A percentile compares a stretch with the other conserved stretches of the same genome.
Conservation (phyloP, 352 stramenopile species). For the Phytophthora quininea region DNA sequence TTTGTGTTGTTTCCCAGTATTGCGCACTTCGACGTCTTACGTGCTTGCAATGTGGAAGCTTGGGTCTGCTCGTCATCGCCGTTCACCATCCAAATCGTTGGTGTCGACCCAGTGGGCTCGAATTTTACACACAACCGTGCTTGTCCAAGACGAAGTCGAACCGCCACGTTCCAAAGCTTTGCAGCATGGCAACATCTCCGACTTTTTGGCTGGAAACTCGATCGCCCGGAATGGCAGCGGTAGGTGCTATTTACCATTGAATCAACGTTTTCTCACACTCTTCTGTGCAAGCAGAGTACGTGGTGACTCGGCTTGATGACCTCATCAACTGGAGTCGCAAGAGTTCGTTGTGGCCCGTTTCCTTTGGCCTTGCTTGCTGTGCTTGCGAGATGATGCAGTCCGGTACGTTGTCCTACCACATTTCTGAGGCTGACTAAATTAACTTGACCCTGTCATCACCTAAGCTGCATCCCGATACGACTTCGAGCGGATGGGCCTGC, state of each 20-base stretch:
- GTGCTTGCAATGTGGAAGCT: no score
- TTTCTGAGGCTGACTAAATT: no score
- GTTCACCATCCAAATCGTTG: not conserved
- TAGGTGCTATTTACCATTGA: not conserved
- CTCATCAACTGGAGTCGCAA: conserved; percentile 96
- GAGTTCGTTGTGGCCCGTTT: conserved; percentile 97
- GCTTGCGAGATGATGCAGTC: conserved; percentile 99
- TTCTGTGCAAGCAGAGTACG: conserved; percentile 83
- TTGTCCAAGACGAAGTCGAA: not conserved
- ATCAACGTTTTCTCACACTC: not conserved
- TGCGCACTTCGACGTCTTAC: no score
- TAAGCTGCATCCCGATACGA: conserved; percentile 87
- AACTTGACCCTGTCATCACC: not conserved
- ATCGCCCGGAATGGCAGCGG: not conserved
- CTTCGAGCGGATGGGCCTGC: conserved; percentile 97
- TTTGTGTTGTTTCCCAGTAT: no score
- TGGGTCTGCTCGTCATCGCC: no score
- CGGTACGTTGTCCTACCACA: conserved; percentile 31
- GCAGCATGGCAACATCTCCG: not conserved
- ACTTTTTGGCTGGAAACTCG: not conserved
- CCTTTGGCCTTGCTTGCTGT: conserved; percentile 98
- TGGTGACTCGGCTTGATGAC: conserved; percentile 95
- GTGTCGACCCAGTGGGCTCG: not conserved
- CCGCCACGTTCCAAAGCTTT: not conserved
- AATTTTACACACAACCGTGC: not conserved